Conservation (phyloP, 768 basidiomycete species). For the Tubosaeta sp. region DNA sequence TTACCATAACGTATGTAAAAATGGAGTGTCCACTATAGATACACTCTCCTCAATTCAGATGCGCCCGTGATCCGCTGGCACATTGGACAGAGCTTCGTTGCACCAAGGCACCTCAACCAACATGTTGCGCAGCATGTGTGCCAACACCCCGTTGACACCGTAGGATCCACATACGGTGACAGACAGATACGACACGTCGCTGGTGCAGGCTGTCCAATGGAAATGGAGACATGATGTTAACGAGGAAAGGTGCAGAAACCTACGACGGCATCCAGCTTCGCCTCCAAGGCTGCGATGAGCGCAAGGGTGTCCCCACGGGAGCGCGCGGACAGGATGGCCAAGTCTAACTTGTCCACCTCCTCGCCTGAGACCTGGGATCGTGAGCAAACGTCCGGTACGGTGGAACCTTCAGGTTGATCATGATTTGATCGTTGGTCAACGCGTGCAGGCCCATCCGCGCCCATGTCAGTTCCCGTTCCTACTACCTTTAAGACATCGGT, state of each 20-base stretch:
- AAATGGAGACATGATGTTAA: constrained; percentile 17
- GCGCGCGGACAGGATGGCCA: constrained; percentile 47
- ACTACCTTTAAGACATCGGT: constrained; percentile 50
- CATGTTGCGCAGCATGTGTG: constrained; percentile 80
- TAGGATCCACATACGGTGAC: constrained; percentile 73
- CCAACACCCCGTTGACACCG: constrained; percentile 83
- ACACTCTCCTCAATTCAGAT: constrained; percentile 70
- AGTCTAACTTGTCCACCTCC: constrained; percentile 44
- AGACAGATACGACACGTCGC: constrained; percentile 72
- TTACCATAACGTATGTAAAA: constrained; percentile 1
- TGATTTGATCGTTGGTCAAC: constrained; percentile 13
- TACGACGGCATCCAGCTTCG: constrained; percentile 56
- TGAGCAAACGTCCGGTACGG: not conserved
- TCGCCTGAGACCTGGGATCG: constrained; percentile 12
- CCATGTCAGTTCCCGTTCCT: constrained; percentile 34
- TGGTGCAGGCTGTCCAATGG: constrained; percentile 13
- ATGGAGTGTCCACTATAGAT: constrained; percentile 41
- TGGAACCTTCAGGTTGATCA: constrained; percentile 31
- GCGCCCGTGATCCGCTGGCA: constrained; percentile 83
- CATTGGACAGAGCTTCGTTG: constrained; percentile 80
- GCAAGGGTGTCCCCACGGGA: constrained; percentile 44
- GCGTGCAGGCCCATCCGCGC: not conserved
- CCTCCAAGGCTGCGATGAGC: constrained; percentile 54
- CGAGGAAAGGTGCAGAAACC: constrained; percentile 30
- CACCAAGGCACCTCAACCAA: constrained; percentile 80